Evolutionary conservation across 2,329 filamentous ascomycete species (phyloP).

Genomic region (Hypoxylon sp.): DNA sequence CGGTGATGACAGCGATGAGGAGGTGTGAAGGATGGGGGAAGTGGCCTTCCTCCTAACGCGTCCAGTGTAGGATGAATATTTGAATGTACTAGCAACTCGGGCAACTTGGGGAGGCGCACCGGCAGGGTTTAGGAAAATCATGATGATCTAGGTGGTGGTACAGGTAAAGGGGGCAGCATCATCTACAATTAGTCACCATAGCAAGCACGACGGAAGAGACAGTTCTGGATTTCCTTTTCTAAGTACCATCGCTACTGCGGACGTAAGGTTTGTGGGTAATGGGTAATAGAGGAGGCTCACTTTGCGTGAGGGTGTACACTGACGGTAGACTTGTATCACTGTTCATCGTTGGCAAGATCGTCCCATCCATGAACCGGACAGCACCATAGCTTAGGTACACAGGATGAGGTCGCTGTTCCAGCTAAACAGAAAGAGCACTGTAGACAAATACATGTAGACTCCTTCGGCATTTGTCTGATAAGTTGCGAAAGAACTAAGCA

Average conservation of each 20-base stretch:
- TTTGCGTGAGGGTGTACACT: conserved; percentile 5
- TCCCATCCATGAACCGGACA: neutral
- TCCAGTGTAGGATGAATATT: conserved; percentile 3
- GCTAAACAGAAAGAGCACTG: neutral
- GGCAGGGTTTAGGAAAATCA: conserved; percentile 37
- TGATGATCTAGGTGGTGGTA: conserved; percentile 29
- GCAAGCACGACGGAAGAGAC: conserved; percentile 23
- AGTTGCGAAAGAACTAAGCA: neutral
- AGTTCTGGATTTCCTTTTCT: conserved; percentile 13
- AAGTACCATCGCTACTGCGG: neutral
- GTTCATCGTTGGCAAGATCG: conserved; percentile 1
- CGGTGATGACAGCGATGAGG: conserved; percentile 94
- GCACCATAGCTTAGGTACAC: neutral
- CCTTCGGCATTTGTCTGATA: neutral
- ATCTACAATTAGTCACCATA: conserved; percentile 26
- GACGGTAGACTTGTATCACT: conserved; percentile 6
- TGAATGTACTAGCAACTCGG: conserved; percentile 35
- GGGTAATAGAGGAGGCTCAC: conserved; percentile 1
- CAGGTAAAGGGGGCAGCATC: conserved; percentile 9
- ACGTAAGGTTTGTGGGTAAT: conserved; percentile 4
- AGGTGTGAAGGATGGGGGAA: conserved; percentile 67
- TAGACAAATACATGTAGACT: conserved; percentile 1
- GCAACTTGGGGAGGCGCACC: conserved; percentile 20
- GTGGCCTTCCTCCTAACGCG: neutral
- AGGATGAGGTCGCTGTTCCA: neutral